These are phyloP conservation scores for Hypoxylon sp. DNA, from an alignment of 2,329 filamentous ascomycete species.

Conservation along the genomic window DNA sequence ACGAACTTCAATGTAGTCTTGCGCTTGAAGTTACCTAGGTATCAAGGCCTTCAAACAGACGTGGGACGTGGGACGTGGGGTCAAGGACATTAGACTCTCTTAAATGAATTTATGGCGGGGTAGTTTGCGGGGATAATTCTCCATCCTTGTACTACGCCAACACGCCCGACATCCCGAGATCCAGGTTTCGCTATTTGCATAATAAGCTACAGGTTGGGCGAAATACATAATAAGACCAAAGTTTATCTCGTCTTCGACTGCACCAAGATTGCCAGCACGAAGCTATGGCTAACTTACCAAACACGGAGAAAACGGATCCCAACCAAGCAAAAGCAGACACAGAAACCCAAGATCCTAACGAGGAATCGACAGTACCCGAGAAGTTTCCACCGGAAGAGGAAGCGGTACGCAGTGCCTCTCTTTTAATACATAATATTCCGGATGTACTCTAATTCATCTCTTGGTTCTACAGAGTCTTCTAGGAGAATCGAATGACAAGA, in stretches of 20 bases:
- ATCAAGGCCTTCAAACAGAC: no score
- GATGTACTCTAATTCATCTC: conserved; percentile 13
- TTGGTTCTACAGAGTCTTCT: conserved; percentile 71
- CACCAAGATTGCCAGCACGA: background rate
- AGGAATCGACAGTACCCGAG: conserved; percentile 54
- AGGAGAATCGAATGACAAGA: conserved; percentile 78
- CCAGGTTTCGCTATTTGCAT: conserved; percentile 1
- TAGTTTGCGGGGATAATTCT: conserved; percentile 29
- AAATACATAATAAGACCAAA: background rate
- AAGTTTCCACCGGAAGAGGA: conserved; percentile 70
- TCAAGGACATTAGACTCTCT: conserved; percentile 4
- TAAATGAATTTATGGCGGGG: conserved; percentile 44
- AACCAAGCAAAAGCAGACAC: conserved; percentile 35
- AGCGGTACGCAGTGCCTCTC: conserved; percentile 60
- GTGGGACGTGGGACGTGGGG: no score
- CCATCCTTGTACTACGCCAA: conserved; percentile 1
- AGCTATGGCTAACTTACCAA: conserved; percentile 37
- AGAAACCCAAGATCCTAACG: conserved; percentile 38
- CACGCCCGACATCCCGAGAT: background rate
- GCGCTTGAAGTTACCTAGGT: background rate
- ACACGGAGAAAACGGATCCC: conserved; percentile 33
- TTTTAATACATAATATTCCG: background rate
- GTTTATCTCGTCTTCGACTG: background rate
- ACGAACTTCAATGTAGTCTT: background rate
- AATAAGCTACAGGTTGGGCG: background rate